Base-by-base conservation (phyloP, 441 rosid species). In the Gossypium laxum region DNA sequence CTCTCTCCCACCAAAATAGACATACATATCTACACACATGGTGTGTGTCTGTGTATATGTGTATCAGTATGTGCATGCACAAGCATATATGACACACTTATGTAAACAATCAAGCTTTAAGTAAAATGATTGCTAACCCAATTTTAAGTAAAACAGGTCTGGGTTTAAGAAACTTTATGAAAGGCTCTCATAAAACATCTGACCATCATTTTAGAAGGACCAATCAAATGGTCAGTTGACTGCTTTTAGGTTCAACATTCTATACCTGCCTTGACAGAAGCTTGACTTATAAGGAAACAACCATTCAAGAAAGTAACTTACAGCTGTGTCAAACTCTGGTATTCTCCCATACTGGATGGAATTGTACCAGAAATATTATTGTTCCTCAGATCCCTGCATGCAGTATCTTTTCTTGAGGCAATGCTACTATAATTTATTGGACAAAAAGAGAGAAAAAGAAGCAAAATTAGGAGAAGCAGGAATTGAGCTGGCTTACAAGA, bases 301-400 rank as follows among this genome's bases (percentile, higher is more conserved):
- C 14, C 7, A 8, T 5, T n/a, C 24, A 34, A 28, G 50, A 17
- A 60, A 76, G 65, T 48, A 41, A 81, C 92, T 83, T 82, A 88
- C 96, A 88, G 71, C 69, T 75, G 79, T 51, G 57, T 68, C 81
- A 88, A 79, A 64, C 57, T 79, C 71, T 61, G 73, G 72, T 58
- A 80, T 66, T 84, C 84, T 66, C 84, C 82, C 61, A 86, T 83
- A 63, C 67, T 58, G 11, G 92, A 70, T 58, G 92, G 92, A 64
- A 88, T 82, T 19, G 83, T 67, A 73, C 75, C 88, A 51, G 86
- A 82, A 61, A 86, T 75, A 63, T 82, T 72, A 48, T 72, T 72
- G 71, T 86, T 82, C 81, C 92, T 84, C 34, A 86, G 74, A 57
- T 78, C 80, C 74, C 92, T 90, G 84, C 57, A 48, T 43, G 24